These are phyloP conservation scores for Astrothelium subdiscretum DNA, from an alignment of 495 filamentous ascomycete genomes.

Conservation along the genomic window DNA sequence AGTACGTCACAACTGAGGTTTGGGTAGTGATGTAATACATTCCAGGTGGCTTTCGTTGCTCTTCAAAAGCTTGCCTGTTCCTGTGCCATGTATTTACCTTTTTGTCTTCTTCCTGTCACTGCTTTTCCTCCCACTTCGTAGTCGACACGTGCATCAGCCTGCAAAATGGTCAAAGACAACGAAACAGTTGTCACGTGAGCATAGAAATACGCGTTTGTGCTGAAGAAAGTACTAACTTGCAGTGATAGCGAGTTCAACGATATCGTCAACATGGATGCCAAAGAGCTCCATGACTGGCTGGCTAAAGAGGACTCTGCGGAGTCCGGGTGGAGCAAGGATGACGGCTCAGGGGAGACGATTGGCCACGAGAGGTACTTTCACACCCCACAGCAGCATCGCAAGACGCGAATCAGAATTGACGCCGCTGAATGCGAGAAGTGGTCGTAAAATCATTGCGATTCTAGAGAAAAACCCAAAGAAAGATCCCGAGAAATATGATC, in stretches of 20 bases:
- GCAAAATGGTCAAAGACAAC: slow-evolving; percentile 45
- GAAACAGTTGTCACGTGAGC: slow-evolving; percentile 45
- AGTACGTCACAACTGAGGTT: neutral
- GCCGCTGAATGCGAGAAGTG: slow-evolving; percentile 25
- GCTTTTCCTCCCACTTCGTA: neutral
- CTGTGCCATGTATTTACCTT: neutral
- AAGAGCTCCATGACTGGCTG: slow-evolving; percentile 52
- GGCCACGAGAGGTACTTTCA: slow-evolving; percentile 50
- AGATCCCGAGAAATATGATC: slow-evolving; percentile 39
- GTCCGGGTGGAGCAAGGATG: slow-evolving; percentile 47
- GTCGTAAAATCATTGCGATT: slow-evolving; percentile 53
- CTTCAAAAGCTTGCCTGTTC: neutral
- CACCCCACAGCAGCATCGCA: neutral
- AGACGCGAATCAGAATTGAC: neutral
- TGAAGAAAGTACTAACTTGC: slow-evolving; percentile 1
- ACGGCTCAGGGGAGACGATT: slow-evolving; percentile 49
- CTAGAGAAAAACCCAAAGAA: slow-evolving; percentile 49
- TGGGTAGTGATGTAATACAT: neutral
- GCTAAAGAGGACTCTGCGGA: slow-evolving; percentile 39
- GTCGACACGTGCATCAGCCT: neutral
- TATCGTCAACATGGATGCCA: slow-evolving; percentile 54
- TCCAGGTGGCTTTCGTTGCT: neutral
- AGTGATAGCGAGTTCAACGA: slow-evolving; percentile 50
- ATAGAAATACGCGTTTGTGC: neutral
- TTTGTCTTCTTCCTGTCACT: neutral